Evolutionary conservation across 2,329 filamentous ascomycete genomes (phyloP), one percentile per base, ranked within the genome.

Genomic region (Blastomyces parvus): DNA sequence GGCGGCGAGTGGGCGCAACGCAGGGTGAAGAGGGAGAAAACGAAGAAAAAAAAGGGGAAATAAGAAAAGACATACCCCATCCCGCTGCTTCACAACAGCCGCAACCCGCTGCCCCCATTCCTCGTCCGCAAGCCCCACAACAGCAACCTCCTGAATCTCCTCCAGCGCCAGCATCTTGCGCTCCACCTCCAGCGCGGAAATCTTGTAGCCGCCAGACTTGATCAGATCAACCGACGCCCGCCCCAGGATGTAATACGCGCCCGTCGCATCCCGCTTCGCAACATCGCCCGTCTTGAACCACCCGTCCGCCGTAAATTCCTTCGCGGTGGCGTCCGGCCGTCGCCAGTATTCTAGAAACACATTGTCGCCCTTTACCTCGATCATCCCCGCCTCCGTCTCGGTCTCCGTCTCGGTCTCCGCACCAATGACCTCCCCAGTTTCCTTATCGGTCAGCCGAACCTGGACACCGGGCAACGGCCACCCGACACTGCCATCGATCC

Each of bases 71-170:
- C 73, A 63, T 70, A 77, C 75, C 36, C 72, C 73, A 22, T 70
- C 59, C 38, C 74, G 70, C 59, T 75, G 74, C 57, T 75, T 80
- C 17, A 84, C 69, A n/a, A 81, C 75, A 1, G 81, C 81, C n/a
- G 78, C 82, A 2, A 84, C 82, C 25, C 81, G 74, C 70, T 84
- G 81, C 2, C 82, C 81, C 70, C 79, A 84, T 71, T 83, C 81
- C 22, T 81, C 76, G 65, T 83, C 81, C 0, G 76, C 71, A n/a
- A 84, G 74, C 1, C 82, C 81, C 3, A 84, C 80, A 1, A 83
- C 79, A 67, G 81, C 81, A 4, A 79, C 81, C 70, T 84, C 82
- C 57, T 79, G 73, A 42, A 83, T 74, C 40, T 78, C 77, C 0
- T 78, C 74, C 61, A 84, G 67, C 0, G 76, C 74, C 30, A 84